Percentiles rank a stretch among this genome's conserved stretches.
Evolutionary conservation across 1,139 yeast species (phyloP).

Genomic region (Geotrichum europaeum): DNA sequence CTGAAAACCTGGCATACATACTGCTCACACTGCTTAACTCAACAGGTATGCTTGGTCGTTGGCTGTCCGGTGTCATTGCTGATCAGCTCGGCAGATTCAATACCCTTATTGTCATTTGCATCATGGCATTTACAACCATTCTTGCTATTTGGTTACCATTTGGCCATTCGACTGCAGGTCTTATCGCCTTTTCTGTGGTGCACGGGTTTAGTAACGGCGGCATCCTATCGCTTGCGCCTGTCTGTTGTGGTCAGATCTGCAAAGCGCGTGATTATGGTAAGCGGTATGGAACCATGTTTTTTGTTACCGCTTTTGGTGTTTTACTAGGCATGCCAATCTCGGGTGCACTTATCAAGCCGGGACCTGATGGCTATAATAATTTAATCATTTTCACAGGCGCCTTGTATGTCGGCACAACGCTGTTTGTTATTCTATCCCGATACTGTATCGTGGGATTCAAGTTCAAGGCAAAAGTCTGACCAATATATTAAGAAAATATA

Average conservation of each 20-base stretch:
- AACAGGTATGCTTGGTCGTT: constrained; percentile 54
- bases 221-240: constrained; percentile 45
- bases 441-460: constrained; percentile 36
- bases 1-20: constrained; percentile 46
- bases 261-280: constrained; percentile 46
- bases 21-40: constrained; percentile 49
- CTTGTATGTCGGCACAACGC: constrained; percentile 32
- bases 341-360: constrained; percentile 42
- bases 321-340: constrained; percentile 47
- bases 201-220: constrained; percentile 52
- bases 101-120: constrained; percentile 42
- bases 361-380: constrained; percentile 32
- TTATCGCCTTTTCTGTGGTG: constrained; percentile 44
- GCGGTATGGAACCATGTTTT: constrained; percentile 45
- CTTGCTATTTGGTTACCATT: constrained; percentile 51
- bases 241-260: constrained; percentile 48
- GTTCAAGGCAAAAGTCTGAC: constrained; percentile 1
- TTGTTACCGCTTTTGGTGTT: constrained; percentile 42
- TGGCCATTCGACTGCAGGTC: constrained; percentile 32
- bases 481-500: too few species aligned
- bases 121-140: constrained; percentile 38
- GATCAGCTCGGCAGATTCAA: constrained; percentile 57
- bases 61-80: constrained; percentile 48
- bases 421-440: constrained; percentile 34
- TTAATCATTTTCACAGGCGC: constrained; percentile 39